Evolutionary conservation across 192 early-diverging fungal genomes (phyloP).

Genomic region (Piromyces finnis): DNA sequence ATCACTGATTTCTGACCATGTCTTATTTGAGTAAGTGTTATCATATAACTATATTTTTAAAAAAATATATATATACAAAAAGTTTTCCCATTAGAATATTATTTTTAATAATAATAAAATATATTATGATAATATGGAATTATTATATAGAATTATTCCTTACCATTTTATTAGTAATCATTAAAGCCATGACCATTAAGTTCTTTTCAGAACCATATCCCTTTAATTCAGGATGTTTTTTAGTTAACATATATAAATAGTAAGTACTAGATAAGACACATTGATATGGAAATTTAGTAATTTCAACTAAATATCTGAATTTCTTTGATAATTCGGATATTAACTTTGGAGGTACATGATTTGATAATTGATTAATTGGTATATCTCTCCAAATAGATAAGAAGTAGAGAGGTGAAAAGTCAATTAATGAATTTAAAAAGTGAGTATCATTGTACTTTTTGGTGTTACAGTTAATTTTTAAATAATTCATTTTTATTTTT

Average conservation of each 20-base stretch:
- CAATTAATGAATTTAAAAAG: neutral
- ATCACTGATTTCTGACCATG: conserved; percentile 71
- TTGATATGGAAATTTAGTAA: neutral
- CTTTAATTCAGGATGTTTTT: neutral
- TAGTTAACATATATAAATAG: neutral
- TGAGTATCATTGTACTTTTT: neutral
- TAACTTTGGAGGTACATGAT: neutral
- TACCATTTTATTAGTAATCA: neutral
- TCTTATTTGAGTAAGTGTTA: conserved; percentile 78
- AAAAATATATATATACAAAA: no score
- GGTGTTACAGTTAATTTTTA: neutral
- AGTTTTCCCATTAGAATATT: no score
- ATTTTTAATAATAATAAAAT: no score
- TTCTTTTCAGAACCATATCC: neutral
- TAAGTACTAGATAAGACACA: neutral
- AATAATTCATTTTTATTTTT: neutral
- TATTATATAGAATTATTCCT: no score
- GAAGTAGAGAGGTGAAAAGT: neutral
- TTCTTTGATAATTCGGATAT: neutral
- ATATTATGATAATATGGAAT: no score
- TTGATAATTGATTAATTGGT: neutral
- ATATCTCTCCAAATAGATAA: neutral
- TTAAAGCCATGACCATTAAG: neutral
- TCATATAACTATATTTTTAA: conserved; percentile 14
- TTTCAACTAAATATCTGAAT: neutral